phyloP scores from a whole-genome alignment of 371 early-diverging fungal genomes.

The Saksenaea vasiformis region DNA sequence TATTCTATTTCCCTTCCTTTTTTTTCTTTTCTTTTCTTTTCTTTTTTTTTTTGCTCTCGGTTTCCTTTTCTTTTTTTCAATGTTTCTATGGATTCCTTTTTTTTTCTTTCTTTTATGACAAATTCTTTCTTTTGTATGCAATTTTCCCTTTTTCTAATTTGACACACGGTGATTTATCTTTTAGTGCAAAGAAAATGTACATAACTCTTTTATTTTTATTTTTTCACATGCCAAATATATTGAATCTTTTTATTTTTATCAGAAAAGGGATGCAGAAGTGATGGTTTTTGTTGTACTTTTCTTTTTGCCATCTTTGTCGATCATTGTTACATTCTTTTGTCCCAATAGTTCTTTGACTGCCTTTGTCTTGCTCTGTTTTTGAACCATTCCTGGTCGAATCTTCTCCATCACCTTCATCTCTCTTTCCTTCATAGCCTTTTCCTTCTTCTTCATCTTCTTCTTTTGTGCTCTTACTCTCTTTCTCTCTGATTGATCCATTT shows the following conservation, averaged over 20 bases:
- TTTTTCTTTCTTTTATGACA: not conserved
- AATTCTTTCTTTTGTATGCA: constrained; percentile 12
- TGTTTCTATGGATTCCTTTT: constrained; percentile 4
- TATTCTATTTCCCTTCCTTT: not conserved
- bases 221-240: not conserved
- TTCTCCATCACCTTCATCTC: constrained; percentile 54
- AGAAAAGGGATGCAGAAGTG: constrained; percentile 34
- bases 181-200: constrained; percentile 11
- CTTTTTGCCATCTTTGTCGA: constrained; percentile 63
- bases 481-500: constrained; percentile 76
- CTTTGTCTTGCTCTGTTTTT: constrained; percentile 59
- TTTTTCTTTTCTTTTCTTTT: constrained; percentile 6
- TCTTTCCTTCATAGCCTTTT: constrained; percentile 58
- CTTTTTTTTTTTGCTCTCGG: not conserved
- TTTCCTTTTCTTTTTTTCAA: constrained; percentile 2
- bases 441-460: constrained; percentile 67
- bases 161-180: constrained; percentile 14
- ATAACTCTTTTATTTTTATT: constrained; percentile 11
- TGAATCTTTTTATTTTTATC: constrained; percentile 1
- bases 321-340: constrained; percentile 65
- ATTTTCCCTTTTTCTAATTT: constrained; percentile 4
- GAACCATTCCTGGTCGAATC: constrained; percentile 54
- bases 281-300: constrained; percentile 20
- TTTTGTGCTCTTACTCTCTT: constrained; percentile 65
- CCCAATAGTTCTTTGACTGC: constrained; percentile 73